Conservation (phyloP, 495 filamentous ascomycete species). For the Tuber calosporum region DNA sequence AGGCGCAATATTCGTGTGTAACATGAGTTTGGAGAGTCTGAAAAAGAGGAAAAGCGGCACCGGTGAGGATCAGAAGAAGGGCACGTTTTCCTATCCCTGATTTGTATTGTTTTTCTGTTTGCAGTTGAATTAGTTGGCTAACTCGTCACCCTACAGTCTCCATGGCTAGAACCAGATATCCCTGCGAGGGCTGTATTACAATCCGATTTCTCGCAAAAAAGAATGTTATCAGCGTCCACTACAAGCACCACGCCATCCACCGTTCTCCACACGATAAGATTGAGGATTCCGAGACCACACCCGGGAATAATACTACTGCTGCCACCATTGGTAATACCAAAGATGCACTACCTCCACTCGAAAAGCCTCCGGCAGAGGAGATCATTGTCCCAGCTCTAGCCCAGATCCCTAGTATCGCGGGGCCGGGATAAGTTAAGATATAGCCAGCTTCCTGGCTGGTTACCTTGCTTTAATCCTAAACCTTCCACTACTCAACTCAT, state of each 20-base stretch:
- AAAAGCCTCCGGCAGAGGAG: not conserved
- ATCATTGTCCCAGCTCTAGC: not conserved
- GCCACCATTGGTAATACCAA: not conserved
- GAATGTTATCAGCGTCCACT: conserved; percentile 7
- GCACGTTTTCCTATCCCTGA: not conserved
- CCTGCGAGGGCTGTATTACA: conserved; percentile 18
- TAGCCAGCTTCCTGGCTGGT: not conserved
- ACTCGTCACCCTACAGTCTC: not conserved
- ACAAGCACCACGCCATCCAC: conserved; percentile 27
- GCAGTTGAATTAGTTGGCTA: not conserved
- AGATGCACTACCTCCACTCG: not conserved
- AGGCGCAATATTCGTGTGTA: conserved; percentile 28
- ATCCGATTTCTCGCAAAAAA: conserved; percentile 19
- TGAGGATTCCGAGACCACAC: not conserved
- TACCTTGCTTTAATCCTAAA: not conserved
- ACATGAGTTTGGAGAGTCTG: conserved; percentile 18
- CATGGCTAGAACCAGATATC: conserved; percentile 6
- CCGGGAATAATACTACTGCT: not conserved
- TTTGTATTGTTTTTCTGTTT: not conserved
- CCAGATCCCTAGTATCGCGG: not conserved
- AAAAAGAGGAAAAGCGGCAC: conserved; percentile 1
- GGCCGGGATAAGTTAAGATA: not conserved
- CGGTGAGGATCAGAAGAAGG: conserved; percentile 6
- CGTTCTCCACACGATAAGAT: not conserved
- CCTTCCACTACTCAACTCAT: not conserved